Base-by-base conservation (phyloP, 2,329 filamentous ascomycete species). In the Domatiomyces globalis region DNA sequence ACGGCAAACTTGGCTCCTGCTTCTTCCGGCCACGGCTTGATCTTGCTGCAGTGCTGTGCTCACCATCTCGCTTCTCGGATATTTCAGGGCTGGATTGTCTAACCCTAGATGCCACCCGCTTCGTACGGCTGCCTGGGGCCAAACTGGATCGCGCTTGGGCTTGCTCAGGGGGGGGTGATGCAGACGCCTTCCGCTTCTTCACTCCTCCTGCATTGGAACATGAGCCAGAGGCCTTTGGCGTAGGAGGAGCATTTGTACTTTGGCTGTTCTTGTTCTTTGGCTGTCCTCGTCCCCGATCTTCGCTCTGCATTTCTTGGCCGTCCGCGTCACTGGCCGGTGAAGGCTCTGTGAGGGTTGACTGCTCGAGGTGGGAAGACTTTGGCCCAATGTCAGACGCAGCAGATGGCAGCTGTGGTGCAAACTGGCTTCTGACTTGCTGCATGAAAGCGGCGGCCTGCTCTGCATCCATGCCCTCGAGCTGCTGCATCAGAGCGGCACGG, bases 131-230 rank as follows among this genome's bases (percentile, higher is more conserved):
- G 45, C 51, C 52, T 18, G 48, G 48, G 25, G 54, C 54, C 29
- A 54, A 55, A 45, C 42, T 47, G 19, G 48, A 44, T 22, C 19
- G 46, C n/a, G 36, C 51, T 22, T 39, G 33, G 12, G 29, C 22
- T 39, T 53, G 54, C 20, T 50, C 54, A 36, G 27, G 12, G 18
- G 45, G 20, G 22, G 36, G 43, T 33, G 50, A 54, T 6, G 51
- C 49, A 2, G 51, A 50, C 18, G 56, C 54, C 46, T 58, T 60
- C 18, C 58, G 53, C 45, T 60, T 60, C 43, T 46, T 56, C 39
- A 15, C 10, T 2, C 15, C 10, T 10, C 33, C 12, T 39, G 33
- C 12, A 15, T 15, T 15, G 4, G 33, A 15, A 39, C 10, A 39
- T 39, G 33, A 15, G 15, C 33, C 33, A 5, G 33, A 2, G 5